Evolutionary conservation across 2,329 filamentous ascomycete species (phyloP), one percentile per base, ranked within the genome.

Genomic region (Penicillium rolfsii): DNA sequence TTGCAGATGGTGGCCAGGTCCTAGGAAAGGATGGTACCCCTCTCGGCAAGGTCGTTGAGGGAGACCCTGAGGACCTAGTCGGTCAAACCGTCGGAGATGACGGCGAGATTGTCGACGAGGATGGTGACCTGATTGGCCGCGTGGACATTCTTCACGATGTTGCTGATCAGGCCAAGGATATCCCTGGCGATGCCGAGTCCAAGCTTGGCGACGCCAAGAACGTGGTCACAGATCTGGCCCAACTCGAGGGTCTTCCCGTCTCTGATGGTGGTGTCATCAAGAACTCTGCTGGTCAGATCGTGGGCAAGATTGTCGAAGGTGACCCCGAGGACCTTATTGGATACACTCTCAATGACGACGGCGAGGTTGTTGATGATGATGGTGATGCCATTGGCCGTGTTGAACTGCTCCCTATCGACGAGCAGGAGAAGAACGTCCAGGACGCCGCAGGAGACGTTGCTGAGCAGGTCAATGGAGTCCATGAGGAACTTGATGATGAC

Each of bases 181-280:
- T 64, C 12, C 57, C 64, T 11, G 60, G 69, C 1, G 66, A 67
- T 0, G 62, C 60, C 2, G 59, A 67, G 50, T 59, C 63, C 3
- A 63, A 65, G 41, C 14, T 59, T 2, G 64, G 58, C 7, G 55
- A 58, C 1, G 43, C 46, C 52, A 73, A 76, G 43, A 69, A 73
- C 16, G 64, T 73, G 16, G 68, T 76, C 30, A 74, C 72, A 24
- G 73, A 74, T 38, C 43, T 77, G 9, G 68, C 71, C 16, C 71
- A 76, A 50, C 70, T 79, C 12, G 71, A 76, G 16, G 77, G 75
- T 9, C 65, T 77, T 4, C 70, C 76, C 49, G 83, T 86, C 28
- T 76, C 83, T 46, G 81, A 83, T 54, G 83, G 85, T 28, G 85
- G 85, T 36, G 73, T 80, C 35, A 80, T 87, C 65, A 76, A 81